phyloP scores from a whole-genome alignment of 2,329 filamentous ascomycete species.

The Magnaporthales sp. region DNA sequence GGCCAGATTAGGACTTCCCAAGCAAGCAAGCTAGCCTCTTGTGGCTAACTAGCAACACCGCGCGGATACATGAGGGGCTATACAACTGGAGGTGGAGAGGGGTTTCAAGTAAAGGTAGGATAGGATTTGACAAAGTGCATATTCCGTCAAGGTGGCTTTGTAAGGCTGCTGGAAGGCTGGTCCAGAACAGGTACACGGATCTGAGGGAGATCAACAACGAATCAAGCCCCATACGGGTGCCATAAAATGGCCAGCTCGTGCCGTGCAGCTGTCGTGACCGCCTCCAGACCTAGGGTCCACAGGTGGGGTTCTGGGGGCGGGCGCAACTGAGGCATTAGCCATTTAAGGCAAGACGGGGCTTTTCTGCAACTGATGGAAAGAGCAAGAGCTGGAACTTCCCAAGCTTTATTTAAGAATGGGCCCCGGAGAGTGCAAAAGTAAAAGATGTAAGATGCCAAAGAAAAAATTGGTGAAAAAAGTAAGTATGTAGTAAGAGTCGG shows the following conservation, averaged over 20 bases:
- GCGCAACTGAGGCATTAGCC: neutral
- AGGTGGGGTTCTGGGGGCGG: neutral
- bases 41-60: neutral
- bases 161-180: neutral
- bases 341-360: neutral
- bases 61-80: neutral
- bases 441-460: too few species aligned
- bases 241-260: neutral
- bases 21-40: neutral
- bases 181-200: neutral
- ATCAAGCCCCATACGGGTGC: neutral
- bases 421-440: neutral
- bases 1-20: neutral
- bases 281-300: neutral
- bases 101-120: neutral
- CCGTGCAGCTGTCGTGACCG: conserved; percentile 1
- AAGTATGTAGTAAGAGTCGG: neutral
- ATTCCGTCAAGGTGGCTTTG: neutral
- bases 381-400: neutral
- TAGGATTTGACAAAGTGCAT: neutral
- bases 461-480: too few species aligned
- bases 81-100: neutral
- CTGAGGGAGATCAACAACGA: neutral
- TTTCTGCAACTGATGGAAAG: neutral
- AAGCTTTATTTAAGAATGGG: neutral